These are phyloP conservation scores for Trichosporon inkin DNA, from an alignment of 1,284 basidiomycete genomes.

Conservation along the genomic window DNA sequence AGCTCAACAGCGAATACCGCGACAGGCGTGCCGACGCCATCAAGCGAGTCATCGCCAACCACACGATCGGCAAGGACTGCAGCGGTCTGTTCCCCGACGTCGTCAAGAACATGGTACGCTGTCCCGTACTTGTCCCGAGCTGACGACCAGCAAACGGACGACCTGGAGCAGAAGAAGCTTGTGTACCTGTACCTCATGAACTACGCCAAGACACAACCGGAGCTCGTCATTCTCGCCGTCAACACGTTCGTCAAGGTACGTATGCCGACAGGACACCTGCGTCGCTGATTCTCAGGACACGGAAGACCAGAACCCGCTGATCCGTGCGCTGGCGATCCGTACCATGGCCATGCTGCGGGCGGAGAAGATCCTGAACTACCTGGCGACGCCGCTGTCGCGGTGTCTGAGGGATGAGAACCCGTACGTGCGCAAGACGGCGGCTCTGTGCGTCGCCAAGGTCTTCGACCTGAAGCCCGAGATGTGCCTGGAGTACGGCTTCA, in stretches of 20 bases:
- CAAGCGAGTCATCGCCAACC: conserved; percentile 91
- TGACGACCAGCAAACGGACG: conserved; percentile 51
- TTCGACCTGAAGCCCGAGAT: conserved; percentile 95
- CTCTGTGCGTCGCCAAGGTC: conserved; percentile 88
- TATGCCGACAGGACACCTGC: background rate
- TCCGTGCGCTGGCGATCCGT: conserved; percentile 90
- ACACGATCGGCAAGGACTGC: conserved; percentile 96
- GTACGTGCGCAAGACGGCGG: conserved; percentile 95
- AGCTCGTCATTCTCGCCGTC: conserved; percentile 93
- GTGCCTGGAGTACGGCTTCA: conserved; percentile 90
- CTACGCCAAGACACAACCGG: conserved; percentile 96
- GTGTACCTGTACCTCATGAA: conserved; percentile 99
- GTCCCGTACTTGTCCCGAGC: background rate
- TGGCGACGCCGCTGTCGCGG: conserved; percentile 87
- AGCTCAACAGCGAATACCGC: conserved; percentile 92
- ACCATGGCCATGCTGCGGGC: conserved; percentile 97
- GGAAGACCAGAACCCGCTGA: conserved; percentile 92
- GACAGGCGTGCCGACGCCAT: conserved; percentile 98
- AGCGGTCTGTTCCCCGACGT: conserved; percentile 96
- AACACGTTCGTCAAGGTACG: conserved; percentile 86
- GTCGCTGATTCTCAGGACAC: conserved; percentile 62
- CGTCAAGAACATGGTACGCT: conserved; percentile 83
- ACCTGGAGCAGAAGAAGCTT: conserved; percentile 56
- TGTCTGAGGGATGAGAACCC: conserved; percentile 92
- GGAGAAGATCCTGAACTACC: conserved; percentile 98